Percentiles rank a stretch among this genome's conserved stretches.
Evolutionary conservation across 129 eudicot genomes (phyloP).

Genomic region (Flaveria ramosissima): DNA sequence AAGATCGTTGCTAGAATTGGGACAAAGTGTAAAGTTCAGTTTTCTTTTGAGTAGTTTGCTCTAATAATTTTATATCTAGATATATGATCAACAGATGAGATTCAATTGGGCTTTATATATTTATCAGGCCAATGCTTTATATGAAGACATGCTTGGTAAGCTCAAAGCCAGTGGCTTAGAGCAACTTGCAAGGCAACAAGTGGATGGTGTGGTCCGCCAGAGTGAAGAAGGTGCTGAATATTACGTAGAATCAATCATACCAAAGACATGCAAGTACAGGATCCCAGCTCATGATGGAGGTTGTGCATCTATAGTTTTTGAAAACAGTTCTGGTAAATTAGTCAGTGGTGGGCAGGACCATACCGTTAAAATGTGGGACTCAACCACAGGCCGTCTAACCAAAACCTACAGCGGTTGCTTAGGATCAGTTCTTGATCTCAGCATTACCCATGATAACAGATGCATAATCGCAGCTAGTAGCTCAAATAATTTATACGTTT

Average conservation of each 20-base stretch:
- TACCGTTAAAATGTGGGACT: constrained; percentile 83
- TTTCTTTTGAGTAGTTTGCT: background rate
- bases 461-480: constrained; percentile 78
- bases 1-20: background rate
- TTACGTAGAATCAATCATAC: constrained; percentile 70
- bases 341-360: constrained; percentile 89
- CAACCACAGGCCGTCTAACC: constrained; percentile 59
- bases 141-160: constrained; percentile 74
- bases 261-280: constrained; percentile 57
- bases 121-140: constrained; percentile 74
- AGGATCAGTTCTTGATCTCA: constrained; percentile 88
- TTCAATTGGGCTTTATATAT: background rate
- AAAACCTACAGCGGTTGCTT: constrained; percentile 67
- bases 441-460: constrained; percentile 70
- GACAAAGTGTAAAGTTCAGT: background rate
- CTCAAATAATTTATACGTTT: constrained; percentile 70
- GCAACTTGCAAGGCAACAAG: constrained; percentile 80
- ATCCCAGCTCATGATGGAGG: constrained; percentile 92
- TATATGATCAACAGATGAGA: background rate
- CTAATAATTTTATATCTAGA: background rate
- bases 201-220: constrained; percentile 92
- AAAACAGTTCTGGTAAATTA: constrained; percentile 62
- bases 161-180: constrained; percentile 69
- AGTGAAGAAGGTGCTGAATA: constrained; percentile 88
- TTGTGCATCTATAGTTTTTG: constrained; percentile 73